Percentiles rank a stretch among this genome's conserved stretches.
These are phyloP conservation scores for Blastobotrys parvus DNA, from an alignment of 805 yeast genomes.

Conservation along the genomic window DNA sequence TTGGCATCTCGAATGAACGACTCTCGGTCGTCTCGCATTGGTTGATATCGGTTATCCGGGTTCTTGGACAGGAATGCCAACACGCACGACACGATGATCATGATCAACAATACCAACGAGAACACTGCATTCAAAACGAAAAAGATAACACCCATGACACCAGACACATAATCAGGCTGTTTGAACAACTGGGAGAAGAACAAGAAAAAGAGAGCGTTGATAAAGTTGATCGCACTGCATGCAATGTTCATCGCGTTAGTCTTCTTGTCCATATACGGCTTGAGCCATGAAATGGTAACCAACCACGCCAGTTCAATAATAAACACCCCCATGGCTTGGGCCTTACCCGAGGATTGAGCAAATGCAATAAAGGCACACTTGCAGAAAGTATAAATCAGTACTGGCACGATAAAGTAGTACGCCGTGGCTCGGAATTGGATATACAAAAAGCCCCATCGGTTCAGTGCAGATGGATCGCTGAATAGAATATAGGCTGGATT, in stretches of 20 bases:
- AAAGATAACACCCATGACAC: slow-evolving; percentile 84
- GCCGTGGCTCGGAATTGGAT: slow-evolving; percentile 83
- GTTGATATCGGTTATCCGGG: slow-evolving; percentile 93
- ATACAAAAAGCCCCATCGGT: slow-evolving; percentile 86
- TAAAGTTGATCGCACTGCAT: slow-evolving; percentile 66
- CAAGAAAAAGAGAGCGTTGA: slow-evolving; percentile 79
- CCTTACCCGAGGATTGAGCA: slow-evolving; percentile 71
- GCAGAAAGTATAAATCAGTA: slow-evolving; percentile 56
- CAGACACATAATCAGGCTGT: slow-evolving; percentile 81
- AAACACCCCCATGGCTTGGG: slow-evolving; percentile 71
- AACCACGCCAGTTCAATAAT: slow-evolving; percentile 67
- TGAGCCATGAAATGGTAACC: slow-evolving; percentile 51
- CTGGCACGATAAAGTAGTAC: slow-evolving; percentile 70
- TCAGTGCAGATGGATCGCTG: slow-evolving; percentile 73
- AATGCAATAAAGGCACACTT: slow-evolving; percentile 83
- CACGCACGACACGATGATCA: slow-evolving; percentile 81
- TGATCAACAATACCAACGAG: slow-evolving; percentile 70
- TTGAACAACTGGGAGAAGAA: slow-evolving; percentile 80
- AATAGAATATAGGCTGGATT: slow-evolving; percentile 88
- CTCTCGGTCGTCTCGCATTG: slow-evolving; percentile 92
- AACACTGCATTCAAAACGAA: slow-evolving; percentile 85
- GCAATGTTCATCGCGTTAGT: slow-evolving; percentile 90
- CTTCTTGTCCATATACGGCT: slow-evolving; percentile 92
- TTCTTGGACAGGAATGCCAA: slow-evolving; percentile 79
- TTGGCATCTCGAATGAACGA: slow-evolving; percentile 55